Evolutionary conservation across 176 grass and related monocot species (phyloP).

Genomic region (Oryza nivara): DNA sequence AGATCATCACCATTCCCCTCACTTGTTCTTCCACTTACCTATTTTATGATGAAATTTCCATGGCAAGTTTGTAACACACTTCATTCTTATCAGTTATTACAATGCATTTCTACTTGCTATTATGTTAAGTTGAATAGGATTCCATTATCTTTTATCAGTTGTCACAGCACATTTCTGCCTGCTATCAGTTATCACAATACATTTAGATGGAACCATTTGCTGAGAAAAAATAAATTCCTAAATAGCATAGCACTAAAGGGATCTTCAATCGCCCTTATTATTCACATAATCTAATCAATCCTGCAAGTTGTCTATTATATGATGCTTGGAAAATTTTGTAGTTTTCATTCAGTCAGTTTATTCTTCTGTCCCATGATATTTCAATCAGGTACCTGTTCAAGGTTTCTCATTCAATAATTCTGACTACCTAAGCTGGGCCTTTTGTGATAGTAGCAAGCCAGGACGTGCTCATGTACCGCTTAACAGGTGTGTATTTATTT

Average conservation of each 20-base stretch:
- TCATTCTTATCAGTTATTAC: conserved; percentile 1
- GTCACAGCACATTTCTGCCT: not conserved
- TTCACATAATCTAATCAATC: not conserved
- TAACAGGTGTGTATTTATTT: conserved; percentile 51
- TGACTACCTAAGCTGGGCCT: conserved; percentile 74
- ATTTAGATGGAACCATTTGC: not conserved
- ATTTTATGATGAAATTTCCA: not conserved
- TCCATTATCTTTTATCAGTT: not conserved
- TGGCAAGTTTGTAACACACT: not conserved
- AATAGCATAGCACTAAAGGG: not conserved
- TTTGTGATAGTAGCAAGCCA: conserved; percentile 88
- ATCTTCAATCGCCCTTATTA: not conserved
- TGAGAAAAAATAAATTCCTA: not conserved
- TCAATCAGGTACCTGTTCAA: conserved; percentile 68
- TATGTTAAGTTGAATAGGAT: not conserved
- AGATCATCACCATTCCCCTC: not conserved
- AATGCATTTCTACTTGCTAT: not conserved
- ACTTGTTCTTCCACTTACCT: not conserved
- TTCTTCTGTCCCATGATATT: conserved; percentile 29
- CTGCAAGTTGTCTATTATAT: conserved; percentile 7
- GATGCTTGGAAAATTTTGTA: not conserved
- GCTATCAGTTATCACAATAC: not conserved
- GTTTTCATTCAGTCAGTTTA: conserved; percentile 9
- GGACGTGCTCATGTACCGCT: conserved; percentile 49
- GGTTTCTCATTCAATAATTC: conserved; percentile 95